phyloP scores from a whole-genome alignment of 108 stramenopile genomes.

The Poteriospumella lacustris region DNA sequence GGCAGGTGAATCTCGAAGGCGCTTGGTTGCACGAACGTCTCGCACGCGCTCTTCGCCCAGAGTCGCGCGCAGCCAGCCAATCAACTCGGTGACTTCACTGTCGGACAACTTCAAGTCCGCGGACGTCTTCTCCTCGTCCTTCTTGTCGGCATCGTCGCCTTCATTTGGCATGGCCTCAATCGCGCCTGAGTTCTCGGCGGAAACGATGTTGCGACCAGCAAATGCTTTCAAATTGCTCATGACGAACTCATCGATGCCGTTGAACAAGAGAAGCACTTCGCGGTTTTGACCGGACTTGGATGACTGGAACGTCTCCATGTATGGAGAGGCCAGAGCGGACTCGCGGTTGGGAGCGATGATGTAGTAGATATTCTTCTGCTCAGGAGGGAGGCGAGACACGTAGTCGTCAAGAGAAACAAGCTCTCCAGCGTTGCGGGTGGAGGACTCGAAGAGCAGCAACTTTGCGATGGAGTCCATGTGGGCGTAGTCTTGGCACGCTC shows the following conservation, averaged over 20 bases:
- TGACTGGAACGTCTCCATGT: constrained; percentile 91
- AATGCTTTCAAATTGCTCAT: constrained; percentile 84
- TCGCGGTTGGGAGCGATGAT: constrained; percentile 85
- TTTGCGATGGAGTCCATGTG: constrained; percentile 73
- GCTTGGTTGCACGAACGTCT: constrained; percentile 69
- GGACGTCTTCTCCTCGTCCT: constrained; percentile 48
- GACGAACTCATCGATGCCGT: constrained; percentile 95
- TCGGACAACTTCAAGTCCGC: constrained; percentile 48
- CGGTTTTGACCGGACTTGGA: constrained; percentile 42
- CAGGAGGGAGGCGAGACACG: constrained; percentile 63
- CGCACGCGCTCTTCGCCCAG: constrained; percentile 55
- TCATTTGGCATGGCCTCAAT: constrained; percentile 33
- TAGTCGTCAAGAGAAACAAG: constrained; percentile 89
- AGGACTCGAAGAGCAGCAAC: constrained; percentile 86
- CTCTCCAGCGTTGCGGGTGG: constrained; percentile 67
- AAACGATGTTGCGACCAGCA: constrained; percentile 73
- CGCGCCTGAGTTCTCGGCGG: constrained; percentile 65
- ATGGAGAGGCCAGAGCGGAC: constrained; percentile 76
- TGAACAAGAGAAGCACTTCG: constrained; percentile 77
- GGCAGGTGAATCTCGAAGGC: constrained; percentile 82
- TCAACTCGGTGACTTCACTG: constrained; percentile 72
- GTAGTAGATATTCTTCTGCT: constrained; percentile 96
- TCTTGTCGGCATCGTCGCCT: neutral
- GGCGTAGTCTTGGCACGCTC: constrained; percentile 78
- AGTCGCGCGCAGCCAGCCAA: constrained; percentile 63